A percentile compares a stretch with the other conserved stretches of the same genome.
phyloP scores from a whole-genome alignment of 1,284 basidiomycete genomes.

The Cutaneotrichosporon mucoides region DNA sequence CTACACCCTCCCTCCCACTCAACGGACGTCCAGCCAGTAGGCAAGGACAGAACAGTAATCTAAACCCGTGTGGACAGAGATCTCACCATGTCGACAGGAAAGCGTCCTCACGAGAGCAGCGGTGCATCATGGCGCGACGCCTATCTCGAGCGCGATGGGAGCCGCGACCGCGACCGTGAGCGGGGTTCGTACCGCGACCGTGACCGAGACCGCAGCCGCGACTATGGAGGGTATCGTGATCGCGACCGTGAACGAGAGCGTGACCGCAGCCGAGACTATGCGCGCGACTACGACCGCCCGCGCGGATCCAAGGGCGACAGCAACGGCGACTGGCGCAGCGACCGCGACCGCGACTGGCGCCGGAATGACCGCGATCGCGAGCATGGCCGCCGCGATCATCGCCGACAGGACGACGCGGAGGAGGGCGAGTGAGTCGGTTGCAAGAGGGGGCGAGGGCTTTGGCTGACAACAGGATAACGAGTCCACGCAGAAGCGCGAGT shows the following conservation, averaged over 20 bases:
- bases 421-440: slow-evolving; percentile 11
- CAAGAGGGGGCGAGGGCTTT: background rate
- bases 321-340: background rate
- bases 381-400: background rate
- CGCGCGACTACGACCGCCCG: background rate
- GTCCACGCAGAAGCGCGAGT: background rate
- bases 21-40: background rate
- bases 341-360: slow-evolving; percentile 6
- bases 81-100: slow-evolving; percentile 8
- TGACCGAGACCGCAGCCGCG: slow-evolving; percentile 7
- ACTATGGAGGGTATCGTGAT: slow-evolving; percentile 17
- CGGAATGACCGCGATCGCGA: slow-evolving; percentile 12
- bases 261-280: background rate
- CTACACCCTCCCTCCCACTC: background rate
- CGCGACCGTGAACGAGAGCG: slow-evolving; percentile 9
- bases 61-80: background rate
- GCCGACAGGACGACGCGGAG: slow-evolving; percentile 8
- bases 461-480: slow-evolving; percentile 5
- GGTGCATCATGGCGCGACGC: slow-evolving; percentile 61
- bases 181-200: slow-evolving; percentile 4
- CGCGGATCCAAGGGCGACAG: background rate
- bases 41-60: slow-evolving; percentile 3
- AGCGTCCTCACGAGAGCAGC: slow-evolving; percentile 48
- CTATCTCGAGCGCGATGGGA: slow-evolving; percentile 51
- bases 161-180: slow-evolving; percentile 7